Base-by-base conservation (phyloP, 805 yeast genomes). In the Kazachstania taianensis region DNA sequence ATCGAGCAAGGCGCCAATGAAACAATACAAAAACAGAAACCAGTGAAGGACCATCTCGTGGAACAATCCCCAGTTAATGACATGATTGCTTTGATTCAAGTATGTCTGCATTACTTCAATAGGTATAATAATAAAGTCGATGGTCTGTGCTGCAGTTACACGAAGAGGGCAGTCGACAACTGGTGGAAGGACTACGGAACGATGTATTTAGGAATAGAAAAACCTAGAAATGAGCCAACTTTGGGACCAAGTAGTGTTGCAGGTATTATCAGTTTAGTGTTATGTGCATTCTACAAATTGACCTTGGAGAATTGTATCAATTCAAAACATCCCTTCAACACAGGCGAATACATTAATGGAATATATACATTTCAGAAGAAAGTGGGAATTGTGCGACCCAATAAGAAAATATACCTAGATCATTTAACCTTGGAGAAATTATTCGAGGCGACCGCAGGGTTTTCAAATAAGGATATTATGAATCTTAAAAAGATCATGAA, bases 121-220 rank as follows among this genome's bases (percentile, higher is more conserved):
- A 57, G 83, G 27, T 65, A 85, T 12, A 78, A 75, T 34, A 76
- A 83, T 0, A 39, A 36, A 5, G 60, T 61, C 23, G 97, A 92
- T 59, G 97, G 98, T 0, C 62, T 89, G 10, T 61, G 86, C 3
- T 92, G 97, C 55, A 72, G 73, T 39, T 67, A 69, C 36, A 89
- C 98, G 0, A 79, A 78, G 40, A 66, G 59, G n/a, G 94, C 94
- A 0, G 69, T 85, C 16, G 50, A 57, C 2, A 65, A 69, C 32
- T 92, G 97, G 97, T 89, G 97, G 96, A 66, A 65, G 27, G 55
- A 74, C 22, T 70, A 80, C 43, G 96, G 94, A 0, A 58, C 49
- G 32, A 30, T 45, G 24, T 57, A 55, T 39, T 37, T 54, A n/a
- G 59, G 56, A 9, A 40, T 49, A 5, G 58, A 51, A 12, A 49